Evolutionary conservation across 495 filamentous ascomycete genomes (phyloP).

Genomic region (Penicillium lividum): DNA sequence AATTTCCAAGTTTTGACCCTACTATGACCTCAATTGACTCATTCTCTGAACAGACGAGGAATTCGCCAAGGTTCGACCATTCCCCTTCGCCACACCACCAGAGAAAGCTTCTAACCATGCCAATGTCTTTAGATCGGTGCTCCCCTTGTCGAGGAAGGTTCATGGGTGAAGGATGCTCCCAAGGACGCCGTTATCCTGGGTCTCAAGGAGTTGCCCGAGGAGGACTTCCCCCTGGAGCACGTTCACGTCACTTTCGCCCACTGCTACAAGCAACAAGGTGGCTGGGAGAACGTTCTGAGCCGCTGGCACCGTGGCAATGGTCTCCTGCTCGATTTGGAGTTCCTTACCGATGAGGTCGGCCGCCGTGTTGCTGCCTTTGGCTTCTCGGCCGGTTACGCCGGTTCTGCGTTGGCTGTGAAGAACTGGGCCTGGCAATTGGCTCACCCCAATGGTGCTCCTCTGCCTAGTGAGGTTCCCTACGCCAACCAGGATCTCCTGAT

Average conservation of each 20-base stretch:
- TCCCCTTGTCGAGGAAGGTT: constrained; percentile 76
- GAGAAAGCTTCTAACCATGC: constrained; percentile 6
- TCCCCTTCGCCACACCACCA: background rate
- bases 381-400: constrained; percentile 80
- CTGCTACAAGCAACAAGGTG: constrained; percentile 84
- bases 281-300: constrained; percentile 79
- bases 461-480: constrained; percentile 72
- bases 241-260: constrained; percentile 82
- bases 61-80: constrained; percentile 47
- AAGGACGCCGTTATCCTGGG: constrained; percentile 82
- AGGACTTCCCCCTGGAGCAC: constrained; percentile 84
- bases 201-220: constrained; percentile 91
- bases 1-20: background rate
- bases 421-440: constrained; percentile 87
- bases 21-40: constrained; percentile 15
- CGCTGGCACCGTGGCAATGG: constrained; percentile 83
- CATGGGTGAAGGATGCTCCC: constrained; percentile 73
- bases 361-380: constrained; percentile 77
- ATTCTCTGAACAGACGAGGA: constrained; percentile 44
- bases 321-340: constrained; percentile 86
- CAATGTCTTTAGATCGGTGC: constrained; percentile 56
- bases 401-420: constrained; percentile 77
- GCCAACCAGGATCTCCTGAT: constrained; percentile 75
- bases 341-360: constrained; percentile 77
- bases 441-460: constrained; percentile 60